A percentile compares a stretch with the other conserved stretches of the same genome.
Conservation (phyloP, 495 filamentous ascomycete species). For the Bacidia gigantensis region DNA sequence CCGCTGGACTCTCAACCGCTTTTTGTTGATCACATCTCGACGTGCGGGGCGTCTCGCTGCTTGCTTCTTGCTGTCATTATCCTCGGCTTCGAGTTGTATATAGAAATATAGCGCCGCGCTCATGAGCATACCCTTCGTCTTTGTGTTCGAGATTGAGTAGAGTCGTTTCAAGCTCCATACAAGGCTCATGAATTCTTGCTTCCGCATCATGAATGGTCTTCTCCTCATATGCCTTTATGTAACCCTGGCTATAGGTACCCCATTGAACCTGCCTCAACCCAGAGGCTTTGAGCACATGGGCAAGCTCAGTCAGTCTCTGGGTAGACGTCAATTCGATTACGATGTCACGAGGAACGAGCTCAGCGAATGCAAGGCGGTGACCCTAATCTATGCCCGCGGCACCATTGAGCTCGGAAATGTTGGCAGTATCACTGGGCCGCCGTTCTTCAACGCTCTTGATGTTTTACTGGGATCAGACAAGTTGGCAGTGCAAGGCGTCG, state of each 20-base stretch:
- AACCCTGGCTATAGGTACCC: constrained; percentile 9
- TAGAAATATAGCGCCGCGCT: too few relatives aligned
- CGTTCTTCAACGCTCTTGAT: constrained; percentile 36
- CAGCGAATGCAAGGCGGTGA: constrained; percentile 24
- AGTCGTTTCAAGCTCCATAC: too few relatives aligned
- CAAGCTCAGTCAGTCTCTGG: background rate
- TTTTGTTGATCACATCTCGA: background rate
- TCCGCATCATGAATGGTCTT: background rate
- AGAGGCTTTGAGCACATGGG: constrained; percentile 8
- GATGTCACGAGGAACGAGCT: constrained; percentile 24
- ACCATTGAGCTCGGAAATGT: constrained; percentile 36
- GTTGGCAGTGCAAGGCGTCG: constrained; percentile 43
- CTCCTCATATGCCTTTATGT: constrained; percentile 18
- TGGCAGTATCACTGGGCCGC: constrained; percentile 41
- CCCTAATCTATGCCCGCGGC: constrained; percentile 30
- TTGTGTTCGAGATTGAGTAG: too few relatives aligned
- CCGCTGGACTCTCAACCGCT: background rate
- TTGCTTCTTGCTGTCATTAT: background rate
- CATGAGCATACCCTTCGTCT: too few relatives aligned
- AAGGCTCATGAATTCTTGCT: too few relatives aligned
- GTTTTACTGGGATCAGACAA: constrained; percentile 25
- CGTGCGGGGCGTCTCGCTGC: background rate
- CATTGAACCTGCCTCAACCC: constrained; percentile 1
- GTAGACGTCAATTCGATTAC: constrained; percentile 9
- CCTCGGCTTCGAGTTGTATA: background rate